These are phyloP conservation scores for Bruguiera gymnorhiza DNA, from an alignment of 345 rosid species.

Conservation along the genomic window DNA sequence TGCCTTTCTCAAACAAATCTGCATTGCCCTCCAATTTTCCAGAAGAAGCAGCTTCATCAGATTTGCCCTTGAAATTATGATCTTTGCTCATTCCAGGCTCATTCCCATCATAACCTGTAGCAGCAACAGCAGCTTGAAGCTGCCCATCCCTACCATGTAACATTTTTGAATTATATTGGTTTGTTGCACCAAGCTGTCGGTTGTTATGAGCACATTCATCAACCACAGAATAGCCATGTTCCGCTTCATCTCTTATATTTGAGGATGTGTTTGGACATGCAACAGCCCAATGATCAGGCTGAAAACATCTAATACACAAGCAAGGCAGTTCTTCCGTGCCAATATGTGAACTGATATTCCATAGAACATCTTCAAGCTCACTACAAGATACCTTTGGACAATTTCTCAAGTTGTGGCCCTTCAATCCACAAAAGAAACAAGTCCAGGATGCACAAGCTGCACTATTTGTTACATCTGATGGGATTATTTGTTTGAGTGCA, in stretches of 20 bases:
- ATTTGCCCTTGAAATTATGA: conserved; percentile 11
- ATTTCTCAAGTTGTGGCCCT: conserved; percentile 54
- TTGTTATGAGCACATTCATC: conserved; percentile 16
- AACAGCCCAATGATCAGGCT: conserved; percentile 75
- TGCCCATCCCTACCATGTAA: conserved; percentile 3
- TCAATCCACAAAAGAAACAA: conserved; percentile 75
- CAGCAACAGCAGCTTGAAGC: conserved; percentile 10
- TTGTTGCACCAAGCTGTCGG: conserved; percentile 21
- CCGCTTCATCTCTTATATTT: conserved; percentile 12
- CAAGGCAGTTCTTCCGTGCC: conserved; percentile 39
- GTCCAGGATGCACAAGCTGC: conserved; percentile 28
- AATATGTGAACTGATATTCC: conserved; percentile 35
- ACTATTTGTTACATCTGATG: conserved; percentile 31
- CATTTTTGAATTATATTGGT: conserved; percentile 20
- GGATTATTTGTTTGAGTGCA: conserved; percentile 52
- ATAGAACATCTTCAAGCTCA: conserved; percentile 57
- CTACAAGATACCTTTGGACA: conserved; percentile 60
- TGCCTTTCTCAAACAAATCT: conserved; percentile 13
- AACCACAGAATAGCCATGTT: conserved; percentile 17
- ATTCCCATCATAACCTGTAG: conserved; percentile 9
- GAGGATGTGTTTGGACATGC: conserved; percentile 49
- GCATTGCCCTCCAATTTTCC: conserved; percentile 14
- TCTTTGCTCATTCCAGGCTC: conserved; percentile 15
- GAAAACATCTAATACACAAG: conserved; percentile 65
- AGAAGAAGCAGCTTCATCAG: conserved; percentile 22